These are phyloP conservation scores for Flaveria bidentis DNA, from an alignment of 129 eudicot genomes.

Conservation along the genomic window DNA sequence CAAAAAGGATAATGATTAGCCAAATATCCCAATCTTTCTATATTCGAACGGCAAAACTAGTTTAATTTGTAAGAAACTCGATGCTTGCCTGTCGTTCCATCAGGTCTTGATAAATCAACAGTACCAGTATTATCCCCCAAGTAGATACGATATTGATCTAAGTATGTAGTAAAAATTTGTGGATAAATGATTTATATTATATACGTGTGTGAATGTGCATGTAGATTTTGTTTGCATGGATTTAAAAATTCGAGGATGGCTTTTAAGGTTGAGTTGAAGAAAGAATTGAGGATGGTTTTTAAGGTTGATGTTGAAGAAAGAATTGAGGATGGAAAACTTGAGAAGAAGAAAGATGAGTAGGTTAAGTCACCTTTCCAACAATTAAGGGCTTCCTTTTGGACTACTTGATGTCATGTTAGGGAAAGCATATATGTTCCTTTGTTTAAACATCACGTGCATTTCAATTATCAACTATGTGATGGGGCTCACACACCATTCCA, in stretches of 20 bases:
- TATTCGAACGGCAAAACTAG: neutral
- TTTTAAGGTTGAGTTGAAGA: constrained; percentile 41
- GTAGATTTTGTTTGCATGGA: constrained; percentile 9
- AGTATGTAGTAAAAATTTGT: neutral
- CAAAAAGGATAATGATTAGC: neutral
- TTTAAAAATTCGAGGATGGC: constrained; percentile 6
- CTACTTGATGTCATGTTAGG: constrained; percentile 47
- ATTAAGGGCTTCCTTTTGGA: constrained; percentile 36
- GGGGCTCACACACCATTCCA: constrained; percentile 5
- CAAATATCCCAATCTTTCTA: neutral
- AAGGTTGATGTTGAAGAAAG: constrained; percentile 47
- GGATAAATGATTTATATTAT: constrained; percentile 4
- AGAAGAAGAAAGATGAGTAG: constrained; percentile 34
- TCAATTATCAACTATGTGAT: neutral
- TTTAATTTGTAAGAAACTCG: neutral
- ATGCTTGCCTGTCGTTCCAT: constrained; percentile 64
- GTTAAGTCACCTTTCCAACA: constrained; percentile 37
- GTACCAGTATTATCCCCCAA: neutral
- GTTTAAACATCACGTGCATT: constrained; percentile 11
- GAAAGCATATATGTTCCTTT: constrained; percentile 41
- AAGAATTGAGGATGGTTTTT: constrained; percentile 27
- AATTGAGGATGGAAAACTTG: constrained; percentile 33
- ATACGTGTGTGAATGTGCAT: too few species aligned
- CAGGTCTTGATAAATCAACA: neutral
- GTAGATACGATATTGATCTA: neutral